Conservation (phyloP, 2,329 filamentous ascomycete species). For the Scytalidium lignicola region DNA sequence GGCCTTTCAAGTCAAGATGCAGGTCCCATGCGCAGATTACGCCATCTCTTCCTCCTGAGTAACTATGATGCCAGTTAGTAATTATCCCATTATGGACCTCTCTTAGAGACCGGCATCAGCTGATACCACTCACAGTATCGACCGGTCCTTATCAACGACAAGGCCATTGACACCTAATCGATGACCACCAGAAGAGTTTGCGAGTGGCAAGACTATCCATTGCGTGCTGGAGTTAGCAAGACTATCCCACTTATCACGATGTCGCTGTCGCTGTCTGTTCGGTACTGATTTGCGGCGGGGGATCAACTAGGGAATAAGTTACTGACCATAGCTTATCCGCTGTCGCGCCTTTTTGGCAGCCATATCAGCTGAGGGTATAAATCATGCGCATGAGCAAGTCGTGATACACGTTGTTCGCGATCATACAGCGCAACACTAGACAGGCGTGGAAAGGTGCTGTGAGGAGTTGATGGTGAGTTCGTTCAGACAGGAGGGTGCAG, state of each 20-base stretch:
- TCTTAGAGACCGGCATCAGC: conserved; percentile 4
- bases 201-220: conserved; percentile 61
- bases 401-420: background rate
- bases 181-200: conserved; percentile 76
- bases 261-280: background rate
- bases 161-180: conserved; percentile 92
- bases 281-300: conserved; percentile 1
- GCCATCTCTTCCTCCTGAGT: conserved; percentile 92
- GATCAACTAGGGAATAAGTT: conserved; percentile 7
- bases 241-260: background rate
- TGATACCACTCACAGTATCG: conserved; percentile 63
- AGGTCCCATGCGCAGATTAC: conserved; percentile 95
- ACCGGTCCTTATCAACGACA: conserved; percentile 75
- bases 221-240: conserved; percentile 1
- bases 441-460: background rate
- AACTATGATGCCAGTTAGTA: conserved; percentile 49
- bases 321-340: conserved; percentile 65
- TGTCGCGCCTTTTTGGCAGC: conserved; percentile 61
- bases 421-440: background rate
- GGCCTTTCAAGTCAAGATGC: conserved; percentile 54
- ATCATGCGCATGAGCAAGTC: background rate
- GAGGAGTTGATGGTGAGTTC: background rate
- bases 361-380: conserved; percentile 1
- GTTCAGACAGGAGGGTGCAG: background rate
- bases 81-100: background rate